These are phyloP conservation scores for Favolaschia claudopus DNA, from an alignment of 768 basidiomycete species.

Conservation along the genomic window DNA sequence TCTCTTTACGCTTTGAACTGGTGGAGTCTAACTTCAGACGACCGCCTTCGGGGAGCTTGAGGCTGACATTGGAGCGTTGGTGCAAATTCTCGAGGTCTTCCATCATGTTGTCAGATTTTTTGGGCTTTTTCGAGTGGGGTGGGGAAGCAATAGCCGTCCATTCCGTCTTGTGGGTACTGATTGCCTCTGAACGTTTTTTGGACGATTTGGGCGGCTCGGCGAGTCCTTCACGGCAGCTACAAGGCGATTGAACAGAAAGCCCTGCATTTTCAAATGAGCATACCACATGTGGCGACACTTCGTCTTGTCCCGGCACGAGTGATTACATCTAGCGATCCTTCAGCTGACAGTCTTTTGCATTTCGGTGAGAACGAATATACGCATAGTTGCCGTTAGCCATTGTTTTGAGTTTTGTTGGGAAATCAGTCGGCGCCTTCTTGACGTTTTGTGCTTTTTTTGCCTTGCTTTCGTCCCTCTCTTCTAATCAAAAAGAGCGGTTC, in stretches of 20 bases:
- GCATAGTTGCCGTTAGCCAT: conserved; percentile 70
- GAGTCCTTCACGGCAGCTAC: conserved; percentile 80
- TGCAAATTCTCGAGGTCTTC: conserved; percentile 53
- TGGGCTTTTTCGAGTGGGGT: conserved; percentile 19
- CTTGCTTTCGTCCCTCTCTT: too few species aligned
- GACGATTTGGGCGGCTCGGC: conserved; percentile 50
- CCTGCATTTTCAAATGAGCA: conserved; percentile 12
- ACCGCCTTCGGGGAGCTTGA: conserved; percentile 46
- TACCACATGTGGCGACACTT: conserved; percentile 83
- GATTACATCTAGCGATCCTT: conserved; percentile 67
- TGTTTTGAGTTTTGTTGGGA: conserved; percentile 37
- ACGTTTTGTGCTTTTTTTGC: conserved; percentile 3
- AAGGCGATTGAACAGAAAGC: neutral
- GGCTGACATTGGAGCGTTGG: conserved; percentile 49
- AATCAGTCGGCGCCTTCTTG: neutral
- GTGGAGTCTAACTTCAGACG: conserved; percentile 53
- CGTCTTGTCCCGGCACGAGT: conserved; percentile 79
- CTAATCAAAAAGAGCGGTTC: too few species aligned
- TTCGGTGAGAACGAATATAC: conserved; percentile 43
- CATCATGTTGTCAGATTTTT: conserved; percentile 37
- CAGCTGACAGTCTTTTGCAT: neutral
- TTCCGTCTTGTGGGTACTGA: neutral
- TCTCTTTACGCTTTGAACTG: conserved; percentile 38
- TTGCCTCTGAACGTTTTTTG: conserved; percentile 28
- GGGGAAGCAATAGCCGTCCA: conserved; percentile 1